These are phyloP conservation scores for Aspergillus coremiiformis DNA, from an alignment of 495 filamentous ascomycete species.

Conservation along the genomic window DNA sequence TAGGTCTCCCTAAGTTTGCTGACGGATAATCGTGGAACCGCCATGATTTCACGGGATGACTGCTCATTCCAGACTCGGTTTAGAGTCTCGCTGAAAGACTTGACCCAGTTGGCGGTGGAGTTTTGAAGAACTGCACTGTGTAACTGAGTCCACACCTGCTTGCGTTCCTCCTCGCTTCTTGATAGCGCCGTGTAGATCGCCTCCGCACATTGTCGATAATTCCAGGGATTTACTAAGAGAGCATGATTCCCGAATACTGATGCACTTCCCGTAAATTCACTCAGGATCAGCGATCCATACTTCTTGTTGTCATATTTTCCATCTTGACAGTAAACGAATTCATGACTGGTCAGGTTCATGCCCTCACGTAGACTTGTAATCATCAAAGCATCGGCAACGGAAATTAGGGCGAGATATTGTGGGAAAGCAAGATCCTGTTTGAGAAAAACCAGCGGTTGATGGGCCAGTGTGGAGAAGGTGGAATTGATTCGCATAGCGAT, in stretches of 20 bases:
- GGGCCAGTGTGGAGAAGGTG: constrained; percentile 74
- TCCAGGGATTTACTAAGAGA: constrained; percentile 87
- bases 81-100: constrained; percentile 59
- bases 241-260: constrained; percentile 67
- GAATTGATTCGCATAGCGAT: constrained; percentile 92
- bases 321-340: constrained; percentile 90
- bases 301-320: constrained; percentile 66
- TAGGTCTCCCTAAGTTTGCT: constrained; percentile 57
- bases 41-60: constrained; percentile 69
- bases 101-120: constrained; percentile 78
- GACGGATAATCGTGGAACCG: constrained; percentile 73
- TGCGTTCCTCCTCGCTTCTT: constrained; percentile 64
- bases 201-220: constrained; percentile 74
- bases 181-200: constrained; percentile 76
- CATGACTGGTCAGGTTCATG: constrained; percentile 90
- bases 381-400: constrained; percentile 82
- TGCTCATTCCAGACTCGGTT: constrained; percentile 73
- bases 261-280: constrained; percentile 88
- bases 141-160: constrained; percentile 65
- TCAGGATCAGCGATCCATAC: constrained; percentile 80
- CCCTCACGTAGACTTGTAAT: constrained; percentile 90
- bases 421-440: constrained; percentile 88
- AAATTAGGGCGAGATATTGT: constrained; percentile 82
- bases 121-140: constrained; percentile 67
- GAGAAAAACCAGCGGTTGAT: constrained; percentile 87